phyloP scores from a whole-genome alignment of 2,329 filamentous ascomycete species.

The Colletotrichum melonis region DNA sequence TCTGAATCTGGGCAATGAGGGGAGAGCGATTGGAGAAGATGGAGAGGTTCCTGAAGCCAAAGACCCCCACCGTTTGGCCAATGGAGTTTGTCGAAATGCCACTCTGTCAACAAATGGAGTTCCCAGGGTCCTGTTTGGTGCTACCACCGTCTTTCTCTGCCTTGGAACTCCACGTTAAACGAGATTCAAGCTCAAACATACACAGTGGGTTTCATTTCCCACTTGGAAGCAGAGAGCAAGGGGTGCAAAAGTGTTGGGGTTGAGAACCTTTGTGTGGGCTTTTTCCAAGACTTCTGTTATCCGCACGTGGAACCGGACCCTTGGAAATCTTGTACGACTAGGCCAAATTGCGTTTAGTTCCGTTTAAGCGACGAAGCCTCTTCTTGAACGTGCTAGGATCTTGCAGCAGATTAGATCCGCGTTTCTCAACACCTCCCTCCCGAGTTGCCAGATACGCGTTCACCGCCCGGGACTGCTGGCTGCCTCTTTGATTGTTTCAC shows the following conservation, averaged over 20 bases:
- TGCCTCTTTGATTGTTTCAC: slow-evolving; percentile 7
- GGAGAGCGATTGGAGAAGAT: slow-evolving; percentile 16
- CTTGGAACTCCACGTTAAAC: slow-evolving; percentile 11
- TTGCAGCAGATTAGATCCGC: slow-evolving; percentile 13
- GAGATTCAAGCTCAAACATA: slow-evolving; percentile 27
- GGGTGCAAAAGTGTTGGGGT: slow-evolving; percentile 34
- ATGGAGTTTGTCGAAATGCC: not conserved
- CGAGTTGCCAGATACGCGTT: not conserved
- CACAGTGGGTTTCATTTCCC: slow-evolving; percentile 23
- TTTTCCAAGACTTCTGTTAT: slow-evolving; percentile 13
- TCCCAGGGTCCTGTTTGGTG: slow-evolving; percentile 19
- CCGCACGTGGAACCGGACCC: slow-evolving; percentile 29
- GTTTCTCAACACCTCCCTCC: slow-evolving; percentile 23
- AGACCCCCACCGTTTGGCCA: not conserved
- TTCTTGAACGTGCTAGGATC: slow-evolving; percentile 7
- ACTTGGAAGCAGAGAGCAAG: slow-evolving; percentile 7
- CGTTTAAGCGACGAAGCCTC: slow-evolving; percentile 23
- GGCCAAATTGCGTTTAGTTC: not conserved
- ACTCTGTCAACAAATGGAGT: slow-evolving; percentile 9
- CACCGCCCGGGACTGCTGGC: slow-evolving; percentile 27
- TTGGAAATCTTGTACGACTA: slow-evolving; percentile 3
- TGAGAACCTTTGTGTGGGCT: slow-evolving; percentile 21
- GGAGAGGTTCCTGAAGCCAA: not conserved
- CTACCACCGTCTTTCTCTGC: not conserved
- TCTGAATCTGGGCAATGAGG: slow-evolving; percentile 4